Base-by-base conservation (phyloP, 768 basidiomycete species). In the Boletus sp. region DNA sequence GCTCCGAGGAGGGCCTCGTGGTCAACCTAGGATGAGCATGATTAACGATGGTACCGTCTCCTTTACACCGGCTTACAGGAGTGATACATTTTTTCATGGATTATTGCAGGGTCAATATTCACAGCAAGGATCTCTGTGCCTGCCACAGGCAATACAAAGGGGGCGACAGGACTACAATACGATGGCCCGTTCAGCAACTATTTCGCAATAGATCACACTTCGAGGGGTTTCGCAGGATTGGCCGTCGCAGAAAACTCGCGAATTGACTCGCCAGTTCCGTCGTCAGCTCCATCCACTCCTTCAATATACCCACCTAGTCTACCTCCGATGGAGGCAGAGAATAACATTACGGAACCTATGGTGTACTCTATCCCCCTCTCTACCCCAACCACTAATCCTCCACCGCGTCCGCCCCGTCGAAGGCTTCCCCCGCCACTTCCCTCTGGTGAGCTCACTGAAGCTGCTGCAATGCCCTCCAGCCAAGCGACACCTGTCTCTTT, bases 251-350 rank as follows among this genome's bases (percentile, higher is more conserved):
- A 58, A 50, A 63, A 62, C 36, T 67, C 55, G 46, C 52, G 30
- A 61, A 24, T 11, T 18, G 46, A 52, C 42, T 55, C 52, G 11
- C 50, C 52, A 8, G 35, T 42, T 30, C 50, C 55, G 12, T 79
- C 76, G 4, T 63, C 68, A 29, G 68, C 76, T 41, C 77, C 74
- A 46, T 80, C 80, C 18, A 79, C 76, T 46, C 80, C 81, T 47
- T 82, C 83, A 0, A 75, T 81, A 30, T 81, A 82, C 59, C 78
- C 81, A 9, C 69, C 77, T 1, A 77, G 73, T 55, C 64, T 83
- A 15, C 76, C 77, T 28, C 70, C 71, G 14, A 61, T 53, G 37
- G 71, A 72, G n/a, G 42, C 29, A 7, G 55, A 56, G 36, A n/a
- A 28, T 18, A 14, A 52, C 5, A 15, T 10, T 15, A 50, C 35